Conservation (phyloP, 495 filamentous ascomycete genomes). For the Penicillium lividum region DNA sequence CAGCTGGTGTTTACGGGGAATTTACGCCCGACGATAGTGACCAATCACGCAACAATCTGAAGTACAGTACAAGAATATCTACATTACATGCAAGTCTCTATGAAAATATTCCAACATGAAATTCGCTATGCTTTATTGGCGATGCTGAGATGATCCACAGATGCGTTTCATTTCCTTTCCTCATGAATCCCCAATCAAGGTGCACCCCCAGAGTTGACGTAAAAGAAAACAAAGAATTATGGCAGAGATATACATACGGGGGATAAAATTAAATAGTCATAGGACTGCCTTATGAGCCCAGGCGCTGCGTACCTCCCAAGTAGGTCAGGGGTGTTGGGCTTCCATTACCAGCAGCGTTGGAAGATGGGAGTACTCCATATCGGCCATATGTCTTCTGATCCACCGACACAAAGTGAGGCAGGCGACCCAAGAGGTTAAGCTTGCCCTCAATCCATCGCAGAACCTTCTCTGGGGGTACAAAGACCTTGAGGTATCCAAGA, state of each 20-base stretch:
- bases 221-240: conserved; percentile 1
- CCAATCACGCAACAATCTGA: conserved; percentile 25
- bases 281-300: conserved; percentile 53
- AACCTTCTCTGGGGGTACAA: conserved; percentile 79
- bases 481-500: conserved; percentile 78
- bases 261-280: conserved; percentile 22
- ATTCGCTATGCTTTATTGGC: conserved; percentile 8
- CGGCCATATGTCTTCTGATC: conserved; percentile 97
- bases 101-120: not conserved
- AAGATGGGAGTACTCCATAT: conserved; percentile 80
- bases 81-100: not conserved
- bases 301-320: conserved; percentile 61
- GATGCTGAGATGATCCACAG: conserved; percentile 5
- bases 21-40: conserved; percentile 25
- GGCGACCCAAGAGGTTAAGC: conserved; percentile 73
- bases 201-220: not conserved
- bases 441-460: conserved; percentile 83
- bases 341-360: conserved; percentile 39
- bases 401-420: conserved; percentile 87
- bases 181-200: not conserved
- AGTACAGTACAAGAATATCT: not conserved
- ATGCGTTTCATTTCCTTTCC: not conserved
- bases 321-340: conserved; percentile 56
- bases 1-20: conserved; percentile 28
- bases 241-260: conserved; percentile 34